These are phyloP conservation scores for Paramecium biaurelia DNA, from an alignment of 73 alveolate genomes.

Conservation along the genomic window DNA sequence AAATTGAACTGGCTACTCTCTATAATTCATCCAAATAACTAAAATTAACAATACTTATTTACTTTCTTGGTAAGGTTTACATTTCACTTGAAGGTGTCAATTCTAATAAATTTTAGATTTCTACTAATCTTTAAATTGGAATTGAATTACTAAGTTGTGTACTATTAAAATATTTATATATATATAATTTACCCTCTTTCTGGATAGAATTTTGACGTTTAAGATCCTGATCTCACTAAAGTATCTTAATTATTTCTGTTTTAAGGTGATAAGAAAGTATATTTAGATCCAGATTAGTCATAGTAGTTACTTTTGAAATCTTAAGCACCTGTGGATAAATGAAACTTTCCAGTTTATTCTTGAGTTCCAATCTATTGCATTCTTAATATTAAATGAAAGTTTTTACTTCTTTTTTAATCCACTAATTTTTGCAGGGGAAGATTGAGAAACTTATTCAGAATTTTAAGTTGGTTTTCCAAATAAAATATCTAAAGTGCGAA, in stretches of 20 bases:
- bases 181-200: not conserved
- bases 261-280: slow-evolving; percentile 12
- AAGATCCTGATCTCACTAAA: not conserved
- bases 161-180: not conserved
- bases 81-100: slow-evolving; percentile 35
- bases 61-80: slow-evolving; percentile 39
- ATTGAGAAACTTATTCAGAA: not conserved
- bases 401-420: slow-evolving; percentile 9
- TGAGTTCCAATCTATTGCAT: slow-evolving; percentile 18
- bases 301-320: not conserved
- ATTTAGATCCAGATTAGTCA: slow-evolving; percentile 3
- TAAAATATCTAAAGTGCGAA: not conserved
- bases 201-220: not conserved
- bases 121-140: slow-evolving; percentile 10
- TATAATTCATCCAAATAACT: slow-evolving; percentile 37
- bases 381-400: not conserved
- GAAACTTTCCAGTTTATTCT: slow-evolving; percentile 6
- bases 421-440: slow-evolving; percentile 29
- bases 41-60: not conserved
- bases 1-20: not conserved
- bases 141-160: not conserved
- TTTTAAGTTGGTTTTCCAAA: not conserved
- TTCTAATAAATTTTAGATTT: not conserved
- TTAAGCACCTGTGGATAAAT: not conserved
- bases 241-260: not conserved